Conservation (phyloP, 306 rosid genomes). For the Trichosanthes cucumerina region DNA sequence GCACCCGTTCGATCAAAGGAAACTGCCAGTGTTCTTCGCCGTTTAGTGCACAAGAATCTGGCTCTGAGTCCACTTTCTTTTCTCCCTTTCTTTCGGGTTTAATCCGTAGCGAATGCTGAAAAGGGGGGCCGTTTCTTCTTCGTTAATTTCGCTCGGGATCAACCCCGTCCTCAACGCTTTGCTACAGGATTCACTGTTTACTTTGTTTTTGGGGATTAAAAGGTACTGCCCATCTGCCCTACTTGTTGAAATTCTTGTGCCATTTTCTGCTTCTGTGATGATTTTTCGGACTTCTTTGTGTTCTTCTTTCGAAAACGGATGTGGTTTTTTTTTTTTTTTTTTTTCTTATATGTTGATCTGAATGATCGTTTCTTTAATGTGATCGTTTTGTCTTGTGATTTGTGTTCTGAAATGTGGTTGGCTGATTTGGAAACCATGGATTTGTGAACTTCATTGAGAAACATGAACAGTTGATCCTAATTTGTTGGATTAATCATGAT, state of each 20-base stretch:
- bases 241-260: not conserved
- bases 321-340: not conserved
- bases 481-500: not conserved
- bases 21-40: not conserved
- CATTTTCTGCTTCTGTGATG: not conserved
- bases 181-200: not conserved
- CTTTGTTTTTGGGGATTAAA: not conserved
- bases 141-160: not conserved
- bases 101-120: not conserved
- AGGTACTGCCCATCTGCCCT: conserved; percentile 2
- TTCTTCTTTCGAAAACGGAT: not conserved
- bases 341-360: not conserved
- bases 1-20: not conserved
- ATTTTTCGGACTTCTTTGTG: not conserved
- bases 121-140: conserved; percentile 1
- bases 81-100: not conserved
- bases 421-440: not conserved
- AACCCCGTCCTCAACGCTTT: not conserved
- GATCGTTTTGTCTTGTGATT: not conserved
- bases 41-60: not conserved
- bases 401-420: not conserved
- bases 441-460: not conserved
- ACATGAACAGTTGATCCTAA: not conserved
- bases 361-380: not conserved
- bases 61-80: not conserved